Evolutionary conservation across 2,329 filamentous ascomycete genomes (phyloP).

Genomic region (Leptographium wingfieldii): DNA sequence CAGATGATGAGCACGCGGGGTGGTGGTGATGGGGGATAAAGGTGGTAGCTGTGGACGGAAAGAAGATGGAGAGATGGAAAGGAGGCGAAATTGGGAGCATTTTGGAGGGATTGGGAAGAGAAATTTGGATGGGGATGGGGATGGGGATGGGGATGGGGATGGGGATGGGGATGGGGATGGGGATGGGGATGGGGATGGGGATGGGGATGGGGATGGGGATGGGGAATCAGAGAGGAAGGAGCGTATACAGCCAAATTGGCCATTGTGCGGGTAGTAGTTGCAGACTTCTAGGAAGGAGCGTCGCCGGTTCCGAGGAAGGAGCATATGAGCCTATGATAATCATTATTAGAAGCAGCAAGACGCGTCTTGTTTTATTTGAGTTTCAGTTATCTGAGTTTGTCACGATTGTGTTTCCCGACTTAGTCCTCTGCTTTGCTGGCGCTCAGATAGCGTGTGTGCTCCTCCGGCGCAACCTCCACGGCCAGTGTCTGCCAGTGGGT

Average conservation of each 20-base stretch:
- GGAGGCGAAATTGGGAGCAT: background rate
- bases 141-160: background rate
- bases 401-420: background rate
- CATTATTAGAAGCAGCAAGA: background rate
- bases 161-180: background rate
- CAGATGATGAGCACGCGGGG: conserved; percentile 12
- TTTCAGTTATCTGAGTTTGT: background rate
- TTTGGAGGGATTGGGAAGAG: background rate
- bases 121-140: background rate
- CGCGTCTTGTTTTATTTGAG: background rate
- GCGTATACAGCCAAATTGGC: background rate
- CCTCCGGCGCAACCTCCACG: background rate
- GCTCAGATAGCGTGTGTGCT: background rate
- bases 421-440: background rate
- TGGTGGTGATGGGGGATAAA: conserved; percentile 1
- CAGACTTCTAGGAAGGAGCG: background rate
- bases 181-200: background rate
- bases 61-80: background rate
- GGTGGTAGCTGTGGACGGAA: background rate
- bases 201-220: background rate
- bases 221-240: background rate
- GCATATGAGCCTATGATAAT: background rate
- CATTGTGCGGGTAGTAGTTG: background rate
- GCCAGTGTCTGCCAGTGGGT: conserved; percentile 24
- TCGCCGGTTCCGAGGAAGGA: background rate